Conservation (phyloP, 2,329 filamentous ascomycete species). For the Xylaria arbuscula region DNA sequence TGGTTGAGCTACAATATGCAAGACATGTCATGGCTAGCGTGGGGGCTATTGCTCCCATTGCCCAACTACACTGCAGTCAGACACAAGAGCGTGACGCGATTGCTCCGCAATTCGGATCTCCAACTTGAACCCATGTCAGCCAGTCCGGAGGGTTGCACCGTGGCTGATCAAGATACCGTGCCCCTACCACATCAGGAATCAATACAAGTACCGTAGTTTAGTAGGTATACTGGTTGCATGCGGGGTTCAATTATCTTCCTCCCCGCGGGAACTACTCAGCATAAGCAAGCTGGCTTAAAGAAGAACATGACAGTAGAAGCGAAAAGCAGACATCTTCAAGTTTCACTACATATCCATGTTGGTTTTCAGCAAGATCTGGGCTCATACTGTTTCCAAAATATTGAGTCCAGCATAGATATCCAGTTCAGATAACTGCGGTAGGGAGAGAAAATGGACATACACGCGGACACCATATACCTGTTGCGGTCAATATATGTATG, state of each 20-base stretch:
- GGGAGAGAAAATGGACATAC: neutral
- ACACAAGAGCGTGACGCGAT: neutral
- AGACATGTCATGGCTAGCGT: neutral
- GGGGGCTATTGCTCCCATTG: neutral
- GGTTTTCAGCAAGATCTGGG: neutral
- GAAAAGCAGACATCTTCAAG: neutral
- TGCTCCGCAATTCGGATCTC: conserved; percentile 11
- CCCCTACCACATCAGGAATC: neutral
- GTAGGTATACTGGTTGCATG: neutral
- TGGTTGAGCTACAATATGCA: neutral
- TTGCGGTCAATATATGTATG: neutral
- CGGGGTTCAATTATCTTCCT: neutral
- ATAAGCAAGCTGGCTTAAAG: neutral
- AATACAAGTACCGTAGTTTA: too few species aligned
- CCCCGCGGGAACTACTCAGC: neutral
- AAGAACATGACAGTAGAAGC: too few species aligned
- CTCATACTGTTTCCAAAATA: too few species aligned
- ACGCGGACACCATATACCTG: neutral
- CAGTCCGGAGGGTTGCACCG: neutral
- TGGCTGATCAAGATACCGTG: neutral
- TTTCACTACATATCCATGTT: too few species aligned
- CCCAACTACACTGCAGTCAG: neutral
- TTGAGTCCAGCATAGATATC: neutral
- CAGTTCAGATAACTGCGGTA: too few species aligned
- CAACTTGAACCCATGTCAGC: neutral